These are phyloP conservation scores for Pythium phragmitis DNA, from an alignment of 352 stramenopile genomes.

Conservation along the genomic window DNA sequence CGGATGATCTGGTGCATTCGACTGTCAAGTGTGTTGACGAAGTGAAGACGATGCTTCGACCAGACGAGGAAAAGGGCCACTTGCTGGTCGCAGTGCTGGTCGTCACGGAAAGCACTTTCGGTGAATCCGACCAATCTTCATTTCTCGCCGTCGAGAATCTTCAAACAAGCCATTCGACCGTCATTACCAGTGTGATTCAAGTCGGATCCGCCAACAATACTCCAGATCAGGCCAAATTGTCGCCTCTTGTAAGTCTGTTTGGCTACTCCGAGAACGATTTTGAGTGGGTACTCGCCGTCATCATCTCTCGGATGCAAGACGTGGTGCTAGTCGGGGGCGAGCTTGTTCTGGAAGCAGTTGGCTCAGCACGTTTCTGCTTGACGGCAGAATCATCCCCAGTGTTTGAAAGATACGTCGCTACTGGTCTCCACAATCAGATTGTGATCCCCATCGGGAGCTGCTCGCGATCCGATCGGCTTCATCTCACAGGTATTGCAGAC, in stretches of 20 bases:
- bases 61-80: background rate
- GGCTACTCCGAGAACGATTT: constrained; percentile 14
- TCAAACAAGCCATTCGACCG: background rate
- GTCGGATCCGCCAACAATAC: background rate
- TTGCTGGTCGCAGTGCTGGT: background rate
- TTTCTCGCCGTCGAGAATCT: background rate
- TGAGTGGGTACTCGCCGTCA: constrained; percentile 24
- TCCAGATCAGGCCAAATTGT: background rate
- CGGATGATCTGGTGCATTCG: background rate
- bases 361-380: constrained; percentile 2
- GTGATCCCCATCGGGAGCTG: constrained; percentile 18
- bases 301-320: constrained; percentile 7
- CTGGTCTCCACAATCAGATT: background rate
- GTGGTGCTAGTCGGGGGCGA: background rate
- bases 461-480: background rate
- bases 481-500: constrained; percentile 8
- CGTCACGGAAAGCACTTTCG: background rate
- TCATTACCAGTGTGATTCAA: background rate
- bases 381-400: constrained; percentile 7
- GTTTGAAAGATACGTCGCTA: background rate
- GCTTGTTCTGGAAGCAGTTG: constrained; percentile 8
- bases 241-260: constrained; percentile 2
- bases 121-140: background rate
- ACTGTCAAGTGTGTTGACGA: background rate
- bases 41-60: background rate